Base-by-base conservation (phyloP, 805 yeast species). In the Saccharomycopsis sp. region DNA sequence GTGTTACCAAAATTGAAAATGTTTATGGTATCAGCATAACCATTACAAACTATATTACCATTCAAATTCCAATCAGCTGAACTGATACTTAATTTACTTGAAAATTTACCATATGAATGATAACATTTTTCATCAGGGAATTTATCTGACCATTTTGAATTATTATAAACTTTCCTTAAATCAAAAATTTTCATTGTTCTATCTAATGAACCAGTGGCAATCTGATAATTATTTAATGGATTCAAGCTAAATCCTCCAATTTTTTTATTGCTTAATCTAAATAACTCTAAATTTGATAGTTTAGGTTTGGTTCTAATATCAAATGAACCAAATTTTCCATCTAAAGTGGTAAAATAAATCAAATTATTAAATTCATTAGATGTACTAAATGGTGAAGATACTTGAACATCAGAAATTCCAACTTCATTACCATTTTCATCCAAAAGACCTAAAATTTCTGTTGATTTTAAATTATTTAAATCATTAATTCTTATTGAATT, bases 181-280 rank as follows among this genome's bases (percentile, higher is more conserved):
- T 89, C 98, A 96, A 96, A 89, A 1, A 89, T 57, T 46, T 82
- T 74, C 58, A 92, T 55, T 0, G 92, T 73, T 51, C 97, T 63
- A 57, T 89, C 98, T 35, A 92, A 66, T 0, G 96, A 87, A 0
- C 88, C 95, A 0, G 96, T 80, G 0, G 89, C 94, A 1, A 87
- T 67, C 47, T 82, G 82, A 49, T 76, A 57, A 1, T 70, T 60
- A 26, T 68, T 64, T 14, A 62, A 57, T 1, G 97, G 97, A 51
- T 86, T 86, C 14, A 85, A 70, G 1, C 79, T 55, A 58, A 92
- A 85, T 1, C 94, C 86, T 0, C 97, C 97, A 41, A 92, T 88
- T 55, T 92, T 92, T 55, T 89, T 88, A 52, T 84, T 94, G 42
- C 88, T 85, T 13, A 88, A 57, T 48, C 94, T 66, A 33, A 69